phyloP scores from a whole-genome alignment of 345 rosid species.

The Ailanthus altissimus region DNA sequence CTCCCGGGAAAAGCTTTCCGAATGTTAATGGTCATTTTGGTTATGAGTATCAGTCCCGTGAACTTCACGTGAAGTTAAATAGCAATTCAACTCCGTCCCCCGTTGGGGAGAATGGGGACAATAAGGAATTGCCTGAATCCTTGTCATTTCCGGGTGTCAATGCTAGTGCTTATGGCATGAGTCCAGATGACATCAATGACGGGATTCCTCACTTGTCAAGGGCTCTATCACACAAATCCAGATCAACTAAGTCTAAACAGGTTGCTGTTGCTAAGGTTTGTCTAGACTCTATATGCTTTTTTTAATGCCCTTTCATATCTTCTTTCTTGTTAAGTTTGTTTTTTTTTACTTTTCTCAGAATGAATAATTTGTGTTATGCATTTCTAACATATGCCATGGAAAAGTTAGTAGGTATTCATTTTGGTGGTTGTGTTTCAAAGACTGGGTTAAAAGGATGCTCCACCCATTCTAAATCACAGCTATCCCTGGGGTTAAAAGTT shows the following conservation, averaged over 20 bases:
- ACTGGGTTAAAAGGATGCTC: not conserved
- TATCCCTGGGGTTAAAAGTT: not conserved
- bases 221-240: conserved; percentile 62
- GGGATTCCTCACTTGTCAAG: conserved; percentile 80
- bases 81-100: conserved; percentile 44
- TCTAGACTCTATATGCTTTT: not conserved
- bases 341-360: conserved; percentile 6
- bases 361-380: not conserved
- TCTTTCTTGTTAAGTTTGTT: not conserved
- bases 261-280: conserved; percentile 83
- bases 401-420: not conserved
- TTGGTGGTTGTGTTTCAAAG: not conserved
- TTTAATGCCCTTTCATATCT: not conserved
- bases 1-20: conserved; percentile 80
- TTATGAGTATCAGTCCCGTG: conserved; percentile 49
- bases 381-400: not conserved
- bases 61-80: conserved; percentile 36
- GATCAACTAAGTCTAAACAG: conserved; percentile 80
- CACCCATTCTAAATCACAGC: not conserved
- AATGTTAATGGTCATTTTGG: conserved; percentile 57
- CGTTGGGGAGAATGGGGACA: conserved; percentile 43
- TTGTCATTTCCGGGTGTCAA: conserved; percentile 53
- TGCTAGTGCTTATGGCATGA: conserved; percentile 35
- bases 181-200: conserved; percentile 54
- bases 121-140: conserved; percentile 50